Evolutionary conservation across 2,329 filamentous ascomycete genomes (phyloP), one percentile per base, ranked within the genome.

Genomic region (Penicillium brevicompactum): DNA sequence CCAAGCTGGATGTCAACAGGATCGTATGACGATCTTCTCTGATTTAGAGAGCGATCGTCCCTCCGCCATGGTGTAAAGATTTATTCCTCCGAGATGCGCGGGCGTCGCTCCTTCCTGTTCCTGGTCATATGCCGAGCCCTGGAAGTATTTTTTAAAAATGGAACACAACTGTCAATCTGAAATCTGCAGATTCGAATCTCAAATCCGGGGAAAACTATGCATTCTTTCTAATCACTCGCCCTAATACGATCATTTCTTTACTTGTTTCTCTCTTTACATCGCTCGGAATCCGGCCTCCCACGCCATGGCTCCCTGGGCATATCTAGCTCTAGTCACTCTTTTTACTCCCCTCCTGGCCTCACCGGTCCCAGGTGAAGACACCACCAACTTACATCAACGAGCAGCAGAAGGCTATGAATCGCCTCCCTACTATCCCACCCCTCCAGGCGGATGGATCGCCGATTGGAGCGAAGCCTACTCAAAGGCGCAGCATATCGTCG

Each of bases 391-490:
- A n/a, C 49, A 59, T 7, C 22, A 55, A 22, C 65, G 68, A 34
- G 59, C 49, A 18, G 31, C 50, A 32, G 56, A 55, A 38, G 64
- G 56, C 21, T 71, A 71, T 46, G 58, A 57, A 14, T 74, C 74
- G 55, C 62, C 82, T 1, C 82, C 85, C n/a, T 91, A 88, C 70
- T 92, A 91, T 69, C 89, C 89, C 18, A 78, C 88, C 8, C 89
- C 88, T 0, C 82, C 85, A 49, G 88, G 88, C 47, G 90, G 89
- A 38, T 92, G 89, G 86, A 75, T 82, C 0, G 74, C 81, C 5
- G 82, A 83, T 54, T 93, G 90, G 90, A 77, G 77, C 21, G 82
- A 83, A 16, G 87, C 88, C 63, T 93, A 92, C 67, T 76, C 76
- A 49, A 91, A 89, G 65, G 90, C 90, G 1, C 80, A 85, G 54